Evolutionary conservation across 2,329 filamentous ascomycete genomes (phyloP), one percentile per base, ranked within the genome.

Genomic region (Colletotrichum caudatum): DNA sequence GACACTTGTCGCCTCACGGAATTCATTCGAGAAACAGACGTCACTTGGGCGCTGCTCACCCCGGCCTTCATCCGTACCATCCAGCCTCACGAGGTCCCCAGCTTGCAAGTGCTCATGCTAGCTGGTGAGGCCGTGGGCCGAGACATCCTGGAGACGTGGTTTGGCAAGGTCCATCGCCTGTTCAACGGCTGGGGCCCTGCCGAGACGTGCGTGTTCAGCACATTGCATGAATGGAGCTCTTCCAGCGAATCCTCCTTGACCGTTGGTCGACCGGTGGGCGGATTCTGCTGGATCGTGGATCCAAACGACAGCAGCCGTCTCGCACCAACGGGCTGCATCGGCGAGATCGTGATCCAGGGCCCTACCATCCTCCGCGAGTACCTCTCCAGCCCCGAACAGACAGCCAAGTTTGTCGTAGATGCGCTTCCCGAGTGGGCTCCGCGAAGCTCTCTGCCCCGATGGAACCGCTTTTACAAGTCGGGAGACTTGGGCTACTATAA

Each of bases 81-180:
- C 14, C 41, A n/a, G 5, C 59, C 59, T 20, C 4, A 6, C 9
- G 59, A 62, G 11, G 59, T 62, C 9, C 59, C 44, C 12, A 41
- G 58, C 23, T n/a, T 69, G n/a, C 18, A 57, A 23, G 56, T 63
- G 16, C 33, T 62, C n/a, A 18, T 56, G 54, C 50, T 67, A 16
- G 62, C 54, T 35, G 33, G 33, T 5, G 33, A 35, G 33, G 33
- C 33, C 33, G 33, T 35, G 70, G 87, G 86, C 0, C 79, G 84
- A 0, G 82, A 83, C 29, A 85, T 87, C 51, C 84, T 84, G 7
- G 81, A 82, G 0, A 76, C 77, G 7, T 87, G 86, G 86, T 82
- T 84, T 29, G 76, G 80, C 2, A 8, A 14, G 11, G 23, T 62
- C 4, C 41, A 35, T 16, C 41, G 33, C 33, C 33, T 63, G 29